A percentile compares a stretch with the other conserved stretches of the same genome.
phyloP scores from a whole-genome alignment of 2,329 filamentous ascomycete species.

The Lasiodiplodia theobromae region DNA sequence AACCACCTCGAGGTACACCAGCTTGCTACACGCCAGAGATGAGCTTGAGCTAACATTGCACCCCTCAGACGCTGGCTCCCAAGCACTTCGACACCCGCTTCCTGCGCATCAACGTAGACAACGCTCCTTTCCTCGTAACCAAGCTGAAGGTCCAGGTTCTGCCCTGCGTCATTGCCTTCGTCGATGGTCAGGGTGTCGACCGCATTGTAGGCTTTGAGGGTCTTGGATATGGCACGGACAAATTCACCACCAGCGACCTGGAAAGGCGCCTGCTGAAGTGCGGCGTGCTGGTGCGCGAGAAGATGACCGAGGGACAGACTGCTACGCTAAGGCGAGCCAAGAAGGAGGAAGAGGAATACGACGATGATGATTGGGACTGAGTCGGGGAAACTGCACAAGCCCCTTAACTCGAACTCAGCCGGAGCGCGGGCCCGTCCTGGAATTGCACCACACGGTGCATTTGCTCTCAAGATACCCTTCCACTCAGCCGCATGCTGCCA shows the following conservation, averaged over 20 bases:
- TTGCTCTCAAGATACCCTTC: neutral
- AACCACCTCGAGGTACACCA: conserved; percentile 56
- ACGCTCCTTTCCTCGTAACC: conserved; percentile 65
- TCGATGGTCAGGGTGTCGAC: conserved; percentile 62
- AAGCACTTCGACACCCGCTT: conserved; percentile 67
- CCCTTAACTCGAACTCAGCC: neutral
- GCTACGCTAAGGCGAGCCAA: conserved; percentile 42
- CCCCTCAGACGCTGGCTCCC: conserved; percentile 55
- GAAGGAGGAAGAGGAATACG: conserved; percentile 49
- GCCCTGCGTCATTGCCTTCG: conserved; percentile 65
- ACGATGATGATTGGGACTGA: conserved; percentile 62
- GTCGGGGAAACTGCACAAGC: neutral
- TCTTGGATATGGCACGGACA: conserved; percentile 60
- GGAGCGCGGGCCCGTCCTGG: neutral
- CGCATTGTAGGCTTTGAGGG: conserved; percentile 67
- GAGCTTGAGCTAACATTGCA: conserved; percentile 21
- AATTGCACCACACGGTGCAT: neutral
- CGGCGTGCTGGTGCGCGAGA: conserved; percentile 60
- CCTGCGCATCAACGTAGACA: conserved; percentile 65
- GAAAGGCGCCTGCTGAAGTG: conserved; percentile 60
- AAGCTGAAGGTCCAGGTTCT: conserved; percentile 65
- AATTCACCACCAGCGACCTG: conserved; percentile 62
- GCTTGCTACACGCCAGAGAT: neutral
- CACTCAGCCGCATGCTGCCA: neutral
- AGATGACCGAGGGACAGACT: conserved; percentile 56